These are phyloP conservation scores for Boechera divaricarpa DNA, from an alignment of 345 rosid genomes.

Conservation along the genomic window DNA sequence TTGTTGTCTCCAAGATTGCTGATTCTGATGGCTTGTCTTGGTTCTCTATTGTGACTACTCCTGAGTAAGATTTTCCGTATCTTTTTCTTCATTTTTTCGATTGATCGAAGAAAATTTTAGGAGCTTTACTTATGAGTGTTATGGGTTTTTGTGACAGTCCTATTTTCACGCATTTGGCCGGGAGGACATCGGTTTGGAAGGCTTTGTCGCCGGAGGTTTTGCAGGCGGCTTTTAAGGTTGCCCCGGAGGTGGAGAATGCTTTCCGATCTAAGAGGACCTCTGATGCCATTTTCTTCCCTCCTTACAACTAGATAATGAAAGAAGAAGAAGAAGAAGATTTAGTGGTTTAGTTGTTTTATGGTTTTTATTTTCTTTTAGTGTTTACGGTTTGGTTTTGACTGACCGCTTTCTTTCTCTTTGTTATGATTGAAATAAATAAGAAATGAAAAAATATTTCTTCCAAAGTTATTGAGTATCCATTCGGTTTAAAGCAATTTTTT, in stretches of 20 bases:
- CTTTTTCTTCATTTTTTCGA: neutral
- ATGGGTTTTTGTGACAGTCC: conserved; percentile 56
- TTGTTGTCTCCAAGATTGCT: conserved; percentile 79
- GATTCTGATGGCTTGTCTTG: conserved; percentile 81
- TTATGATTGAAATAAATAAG: conserved; percentile 18
- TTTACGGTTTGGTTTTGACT: conserved; percentile 2
- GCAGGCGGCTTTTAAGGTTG: conserved; percentile 70
- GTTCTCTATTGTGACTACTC: conserved; percentile 94
- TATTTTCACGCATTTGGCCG: conserved; percentile 88
- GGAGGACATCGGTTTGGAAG: conserved; percentile 82
- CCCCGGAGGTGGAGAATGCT: conserved; percentile 61
- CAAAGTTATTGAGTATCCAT: neutral
- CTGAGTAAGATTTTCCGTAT: conserved; percentile 58
- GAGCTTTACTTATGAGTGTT: neutral
- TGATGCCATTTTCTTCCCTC: conserved; percentile 88
- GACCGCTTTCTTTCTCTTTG: neutral
- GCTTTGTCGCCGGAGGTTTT: conserved; percentile 83
- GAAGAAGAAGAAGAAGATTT: neutral
- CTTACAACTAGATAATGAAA: conserved; percentile 48
- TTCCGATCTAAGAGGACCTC: conserved; percentile 78
- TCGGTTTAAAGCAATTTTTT: neutral
- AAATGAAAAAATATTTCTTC: conserved; percentile 26
- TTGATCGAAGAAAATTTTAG: neutral
- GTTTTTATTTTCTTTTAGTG: neutral
- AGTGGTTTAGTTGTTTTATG: conserved; percentile 22